These are phyloP conservation scores for Suillus paluster DNA, from an alignment of 768 basidiomycete species.

Conservation along the genomic window DNA sequence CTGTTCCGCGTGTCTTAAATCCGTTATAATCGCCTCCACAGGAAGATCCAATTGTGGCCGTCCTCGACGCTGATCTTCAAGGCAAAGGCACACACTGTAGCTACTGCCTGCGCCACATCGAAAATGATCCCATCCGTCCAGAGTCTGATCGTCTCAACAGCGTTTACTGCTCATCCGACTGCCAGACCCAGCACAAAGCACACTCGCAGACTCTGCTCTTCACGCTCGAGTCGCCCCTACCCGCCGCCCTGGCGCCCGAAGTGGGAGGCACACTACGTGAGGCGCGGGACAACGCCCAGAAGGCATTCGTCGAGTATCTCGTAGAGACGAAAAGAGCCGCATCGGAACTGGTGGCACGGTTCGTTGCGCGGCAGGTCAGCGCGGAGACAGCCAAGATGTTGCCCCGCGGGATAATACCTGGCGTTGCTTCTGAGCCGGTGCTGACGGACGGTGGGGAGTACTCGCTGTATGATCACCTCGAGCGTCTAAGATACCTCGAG, in stretches of 20 bases:
- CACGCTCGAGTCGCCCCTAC: slow-evolving; percentile 64
- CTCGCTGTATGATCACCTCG: slow-evolving; percentile 74
- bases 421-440: slow-evolving; percentile 19
- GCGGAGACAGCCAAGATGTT: slow-evolving; percentile 64
- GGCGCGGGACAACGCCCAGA: slow-evolving; percentile 62
- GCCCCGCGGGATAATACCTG: slow-evolving; percentile 25
- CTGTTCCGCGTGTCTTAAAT: slow-evolving; percentile 2
- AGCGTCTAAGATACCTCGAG: slow-evolving; percentile 72
- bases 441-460: slow-evolving; percentile 57
- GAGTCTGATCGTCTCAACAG: slow-evolving; percentile 57
- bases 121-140: slow-evolving; percentile 49
- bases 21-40: slow-evolving; percentile 32
- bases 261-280: slow-evolving; percentile 39
- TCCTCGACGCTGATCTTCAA: slow-evolving; percentile 74
- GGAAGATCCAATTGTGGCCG: slow-evolving; percentile 77
- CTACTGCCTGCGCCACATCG: slow-evolving; percentile 69
- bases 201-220: slow-evolving; percentile 76
- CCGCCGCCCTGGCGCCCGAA: slow-evolving; percentile 43
- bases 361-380: slow-evolving; percentile 73
- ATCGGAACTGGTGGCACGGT: slow-evolving; percentile 67
- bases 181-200: slow-evolving; percentile 55
- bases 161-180: slow-evolving; percentile 76
- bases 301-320: slow-evolving; percentile 58
- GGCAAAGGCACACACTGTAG: slow-evolving; percentile 70
- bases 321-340: slow-evolving; percentile 49